Evolutionary conservation across 345 rosid genomes (phyloP), one percentile per base, ranked within the genome.

Genomic region (Eucalyptus fibrosa): DNA sequence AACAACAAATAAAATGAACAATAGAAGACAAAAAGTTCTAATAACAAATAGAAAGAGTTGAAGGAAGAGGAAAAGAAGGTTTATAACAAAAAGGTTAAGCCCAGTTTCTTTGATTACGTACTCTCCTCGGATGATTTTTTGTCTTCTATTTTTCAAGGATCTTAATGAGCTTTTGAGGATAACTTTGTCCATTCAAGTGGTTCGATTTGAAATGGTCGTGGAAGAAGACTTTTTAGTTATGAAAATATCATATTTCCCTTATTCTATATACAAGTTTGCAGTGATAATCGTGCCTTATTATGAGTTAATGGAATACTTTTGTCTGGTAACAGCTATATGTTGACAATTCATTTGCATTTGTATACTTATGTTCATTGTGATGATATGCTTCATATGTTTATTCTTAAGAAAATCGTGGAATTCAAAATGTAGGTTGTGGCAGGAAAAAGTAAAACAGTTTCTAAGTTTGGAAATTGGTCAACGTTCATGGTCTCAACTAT

Each of bases 361-460:
- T 32, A 6, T 51, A 34, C 88, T 86, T 32, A 28, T 32, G 44
- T 32, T 32, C 45, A 53, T 32, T 23, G 42, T 45, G 65, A 59
- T 53, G 72, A 50, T 69, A 51, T 87, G n/a, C 81, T 56, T 37
- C 49, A 60, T 62, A 19, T 86, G 86, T 89, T 62, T n/a, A 88
- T 50, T 88, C 67, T 23, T 50, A 62, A 40, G 18, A 50, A 55
- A 87, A 44, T 44, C 4, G 82, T 59, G 88, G 53, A 37, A 80
- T 59, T 85, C 86, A 77, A 69, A 87, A 90, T 92, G 86, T 87
- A 96, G 98, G 94, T 89, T 89, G 86, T 96, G 98, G 98, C 94
- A 92, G 88, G 95, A 91, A 87, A 91, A 92, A 90, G 96, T 94
- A 47, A 55, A 89, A 62, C 92, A 80, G 45, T 92, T 93, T 90